A percentile compares a stretch with the other conserved stretches of the same genome.
Evolutionary conservation across 768 basidiomycete genomes (phyloP).

Genomic region (Termitomyces sp.): DNA sequence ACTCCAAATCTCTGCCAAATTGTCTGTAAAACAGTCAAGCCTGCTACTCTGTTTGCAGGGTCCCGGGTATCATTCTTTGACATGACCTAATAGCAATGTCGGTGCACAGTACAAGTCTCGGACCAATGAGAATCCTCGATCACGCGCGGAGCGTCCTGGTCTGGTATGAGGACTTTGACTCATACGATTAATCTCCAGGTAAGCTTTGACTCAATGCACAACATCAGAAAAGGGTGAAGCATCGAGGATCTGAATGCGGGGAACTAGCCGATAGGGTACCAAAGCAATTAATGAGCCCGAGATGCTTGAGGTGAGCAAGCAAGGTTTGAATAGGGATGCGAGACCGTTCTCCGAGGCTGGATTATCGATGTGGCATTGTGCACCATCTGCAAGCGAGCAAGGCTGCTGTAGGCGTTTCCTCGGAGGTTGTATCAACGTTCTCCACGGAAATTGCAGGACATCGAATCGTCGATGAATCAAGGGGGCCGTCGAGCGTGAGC

Average conservation of each 20-base stretch:
- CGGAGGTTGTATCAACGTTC: not conserved
- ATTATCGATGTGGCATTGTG: not conserved
- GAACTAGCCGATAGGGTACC: constrained; percentile 1
- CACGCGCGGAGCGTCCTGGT: not conserved
- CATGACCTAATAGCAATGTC: not conserved
- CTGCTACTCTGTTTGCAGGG: not conserved
- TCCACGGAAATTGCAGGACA: not conserved
- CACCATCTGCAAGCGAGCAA: not conserved
- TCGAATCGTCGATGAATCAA: not conserved
- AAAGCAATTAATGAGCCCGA: constrained; percentile 1
- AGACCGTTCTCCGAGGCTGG: not conserved
- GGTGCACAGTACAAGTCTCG: not conserved
- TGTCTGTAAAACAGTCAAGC: not conserved
- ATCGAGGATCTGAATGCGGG: constrained; percentile 6
- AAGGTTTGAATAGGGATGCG: not conserved
- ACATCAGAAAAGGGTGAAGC: not conserved
- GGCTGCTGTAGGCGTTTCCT: not conserved
- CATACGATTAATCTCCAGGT: not conserved
- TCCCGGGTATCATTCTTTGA: not conserved
- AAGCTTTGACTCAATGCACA: not conserved
- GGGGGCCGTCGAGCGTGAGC: not conserved
- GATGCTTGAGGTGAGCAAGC: not conserved
- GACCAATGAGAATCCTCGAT: not conserved
- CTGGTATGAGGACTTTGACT: not conserved
- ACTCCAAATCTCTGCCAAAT: not conserved